These are phyloP conservation scores for Solanum corneliomulleri DNA, from an alignment of 257 asterid species.

Conservation along the genomic window DNA sequence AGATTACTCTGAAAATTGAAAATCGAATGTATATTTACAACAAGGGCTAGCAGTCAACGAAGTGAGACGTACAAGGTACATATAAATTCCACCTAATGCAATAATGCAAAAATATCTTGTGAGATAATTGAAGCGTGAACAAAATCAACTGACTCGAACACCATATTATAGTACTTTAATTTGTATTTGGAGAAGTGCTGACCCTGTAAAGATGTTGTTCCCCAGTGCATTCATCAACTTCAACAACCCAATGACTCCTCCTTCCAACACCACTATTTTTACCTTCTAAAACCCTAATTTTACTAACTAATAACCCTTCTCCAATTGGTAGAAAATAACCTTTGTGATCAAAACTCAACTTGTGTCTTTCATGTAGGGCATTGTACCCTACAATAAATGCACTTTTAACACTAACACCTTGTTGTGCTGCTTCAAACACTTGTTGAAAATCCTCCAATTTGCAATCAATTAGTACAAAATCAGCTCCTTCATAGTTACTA, in stretches of 20 bases:
- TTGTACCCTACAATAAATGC: conserved; percentile 46
- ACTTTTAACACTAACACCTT: neutral
- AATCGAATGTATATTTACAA: neutral
- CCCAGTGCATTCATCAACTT: conserved; percentile 10
- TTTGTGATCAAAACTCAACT: conserved; percentile 9
- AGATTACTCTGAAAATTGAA: neutral
- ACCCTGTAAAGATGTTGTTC: neutral
- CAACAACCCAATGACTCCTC: conserved; percentile 51
- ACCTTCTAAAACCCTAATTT: neutral
- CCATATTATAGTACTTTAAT: neutral
- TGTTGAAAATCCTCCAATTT: conserved; percentile 30
- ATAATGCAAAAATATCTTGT: neutral
- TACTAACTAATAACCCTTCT: conserved; percentile 45
- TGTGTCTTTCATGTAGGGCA: conserved; percentile 34
- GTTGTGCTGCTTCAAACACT: conserved; percentile 10
- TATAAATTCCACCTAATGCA: neutral
- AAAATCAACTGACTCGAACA: neutral
- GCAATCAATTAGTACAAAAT: conserved; percentile 54
- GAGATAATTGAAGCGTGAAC: neutral
- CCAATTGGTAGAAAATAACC: conserved; percentile 60
- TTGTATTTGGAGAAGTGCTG: neutral
- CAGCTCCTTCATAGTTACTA: conserved; percentile 26
- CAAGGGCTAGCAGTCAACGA: neutral
- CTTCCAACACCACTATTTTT: conserved; percentile 2
- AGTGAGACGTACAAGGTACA: neutral